Percentiles rank a stretch among this genome's conserved stretches.
These are phyloP conservation scores for Nemophila menziesii DNA, from an alignment of 257 asterid species.

Conservation along the genomic window DNA sequence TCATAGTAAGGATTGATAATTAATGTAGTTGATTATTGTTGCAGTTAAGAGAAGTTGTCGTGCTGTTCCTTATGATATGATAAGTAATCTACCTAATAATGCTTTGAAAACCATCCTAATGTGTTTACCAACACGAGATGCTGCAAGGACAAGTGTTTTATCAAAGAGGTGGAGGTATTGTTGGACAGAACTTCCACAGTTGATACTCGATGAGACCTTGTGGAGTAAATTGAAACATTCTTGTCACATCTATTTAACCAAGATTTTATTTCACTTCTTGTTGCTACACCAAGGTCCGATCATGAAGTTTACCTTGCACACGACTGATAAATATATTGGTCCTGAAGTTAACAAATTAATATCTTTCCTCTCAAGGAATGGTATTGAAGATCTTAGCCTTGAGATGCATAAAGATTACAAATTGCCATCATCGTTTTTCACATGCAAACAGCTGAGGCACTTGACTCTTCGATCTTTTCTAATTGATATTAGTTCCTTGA, in stretches of 20 bases:
- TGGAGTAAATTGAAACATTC: background rate
- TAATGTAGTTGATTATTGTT: no score
- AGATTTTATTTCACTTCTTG: slow-evolving; percentile 1
- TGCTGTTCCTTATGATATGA: no score
- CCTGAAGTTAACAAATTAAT: slow-evolving; percentile 11
- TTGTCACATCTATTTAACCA: no score
- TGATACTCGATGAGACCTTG: no score
- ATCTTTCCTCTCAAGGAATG: slow-evolving; percentile 6
- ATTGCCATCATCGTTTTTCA: slow-evolving; percentile 14
- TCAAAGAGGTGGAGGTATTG: no score
- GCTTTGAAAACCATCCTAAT: no score
- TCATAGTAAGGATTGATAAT: no score
- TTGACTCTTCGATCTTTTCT: slow-evolving; percentile 4
- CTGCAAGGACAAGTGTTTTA: no score
- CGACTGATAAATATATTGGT: slow-evolving; percentile 5
- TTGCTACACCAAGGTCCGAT: slow-evolving; percentile 12
- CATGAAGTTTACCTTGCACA: slow-evolving; percentile 10
- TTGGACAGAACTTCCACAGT: no score
- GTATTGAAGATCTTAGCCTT: slow-evolving; percentile 6
- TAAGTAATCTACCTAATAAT: no score
- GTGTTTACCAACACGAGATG: no score
- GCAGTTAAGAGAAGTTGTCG: no score
- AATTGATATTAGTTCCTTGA: slow-evolving; percentile 1
- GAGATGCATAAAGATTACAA: background rate
- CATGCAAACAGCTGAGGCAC: background rate